phyloP scores from a whole-genome alignment of 2,329 filamentous ascomycete species.

The Trichocomaceae sp. region DNA sequence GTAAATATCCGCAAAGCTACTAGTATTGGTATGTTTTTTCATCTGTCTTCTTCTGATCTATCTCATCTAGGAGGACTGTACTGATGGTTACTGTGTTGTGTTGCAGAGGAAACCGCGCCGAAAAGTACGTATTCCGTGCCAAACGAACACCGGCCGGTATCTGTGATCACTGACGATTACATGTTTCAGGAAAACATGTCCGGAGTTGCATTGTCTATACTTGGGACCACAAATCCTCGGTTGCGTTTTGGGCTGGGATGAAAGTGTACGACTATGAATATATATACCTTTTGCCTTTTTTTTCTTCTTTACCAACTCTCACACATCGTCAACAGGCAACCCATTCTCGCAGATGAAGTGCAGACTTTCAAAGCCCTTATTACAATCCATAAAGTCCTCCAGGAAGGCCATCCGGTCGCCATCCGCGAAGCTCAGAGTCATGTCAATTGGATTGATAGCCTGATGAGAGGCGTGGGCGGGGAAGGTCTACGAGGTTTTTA shows the following conservation, averaged over 20 bases:
- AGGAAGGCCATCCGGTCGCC: constrained; percentile 87
- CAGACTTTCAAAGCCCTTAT: constrained; percentile 99
- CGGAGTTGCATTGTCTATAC: constrained; percentile 97
- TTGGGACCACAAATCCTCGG: constrained; percentile 95
- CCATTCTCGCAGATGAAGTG: constrained; percentile 95
- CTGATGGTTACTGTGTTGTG: constrained; percentile 19
- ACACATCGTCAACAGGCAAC: constrained; percentile 56
- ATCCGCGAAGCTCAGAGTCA: constrained; percentile 85
- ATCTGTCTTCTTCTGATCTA: not conserved
- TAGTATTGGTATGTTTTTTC: constrained; percentile 50
- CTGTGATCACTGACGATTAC: constrained; percentile 6
- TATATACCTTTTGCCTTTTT: constrained; percentile 11
- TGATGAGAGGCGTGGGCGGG: constrained; percentile 73
- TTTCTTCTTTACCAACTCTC: too few relatives aligned
- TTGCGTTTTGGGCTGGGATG: constrained; percentile 95
- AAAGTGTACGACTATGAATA: constrained; percentile 67
- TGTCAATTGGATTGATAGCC: constrained; percentile 83
- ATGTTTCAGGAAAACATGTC: constrained; percentile 71
- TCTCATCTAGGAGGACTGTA: not conserved
- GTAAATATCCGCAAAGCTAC: constrained; percentile 64
- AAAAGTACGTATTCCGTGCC: constrained; percentile 47
- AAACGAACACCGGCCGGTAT: not conserved
- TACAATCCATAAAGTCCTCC: constrained; percentile 93
- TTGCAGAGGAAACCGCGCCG: constrained; percentile 57
- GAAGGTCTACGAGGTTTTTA: constrained; percentile 70